A percentile compares a stretch with the other conserved stretches of the same genome.
These are phyloP conservation scores for Russula sp. DNA, from an alignment of 768 basidiomycete genomes.

Conservation along the genomic window DNA sequence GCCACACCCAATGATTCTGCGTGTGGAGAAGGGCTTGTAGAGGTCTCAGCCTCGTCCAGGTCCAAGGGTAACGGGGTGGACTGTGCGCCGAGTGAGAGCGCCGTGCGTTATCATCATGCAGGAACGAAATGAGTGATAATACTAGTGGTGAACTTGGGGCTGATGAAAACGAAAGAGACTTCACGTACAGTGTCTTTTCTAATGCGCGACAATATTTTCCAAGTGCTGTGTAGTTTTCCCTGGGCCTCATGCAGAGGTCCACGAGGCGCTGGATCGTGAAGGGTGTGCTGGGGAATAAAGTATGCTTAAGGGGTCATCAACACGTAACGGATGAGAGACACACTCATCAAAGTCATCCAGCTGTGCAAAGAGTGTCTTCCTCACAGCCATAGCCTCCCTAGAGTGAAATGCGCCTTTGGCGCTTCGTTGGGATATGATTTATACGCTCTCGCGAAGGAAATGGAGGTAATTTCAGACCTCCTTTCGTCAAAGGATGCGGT, in stretches of 20 bases:
- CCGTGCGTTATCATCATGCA: conserved; percentile 79
- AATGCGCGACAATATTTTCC: conserved; percentile 89
- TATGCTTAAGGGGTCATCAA: not conserved
- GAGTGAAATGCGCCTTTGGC: conserved; percentile 58
- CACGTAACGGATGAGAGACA: conserved; percentile 33
- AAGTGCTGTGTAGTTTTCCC: conserved; percentile 66
- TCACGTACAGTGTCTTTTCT: conserved; percentile 78
- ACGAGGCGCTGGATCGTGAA: conserved; percentile 90
- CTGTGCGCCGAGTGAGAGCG: conserved; percentile 76
- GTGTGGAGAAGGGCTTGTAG: conserved; percentile 35
- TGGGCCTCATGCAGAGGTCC: conserved; percentile 71
- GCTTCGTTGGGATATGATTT: conserved; percentile 51
- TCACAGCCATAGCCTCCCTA: conserved; percentile 57
- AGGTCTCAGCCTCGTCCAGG: conserved; percentile 42
- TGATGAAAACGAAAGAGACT: conserved; percentile 58
- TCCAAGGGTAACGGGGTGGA: conserved; percentile 73
- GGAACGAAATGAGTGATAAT: conserved; percentile 85
- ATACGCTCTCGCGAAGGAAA: conserved; percentile 59
- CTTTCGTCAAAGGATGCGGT: conserved; percentile 43
- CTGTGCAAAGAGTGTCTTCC: conserved; percentile 55
- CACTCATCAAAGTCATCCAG: conserved; percentile 76
- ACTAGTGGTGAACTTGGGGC: conserved; percentile 74
- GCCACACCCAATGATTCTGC: conserved; percentile 38
- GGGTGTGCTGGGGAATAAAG: conserved; percentile 51
- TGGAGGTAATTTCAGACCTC: conserved; percentile 68